Conservation (phyloP, 306 rosid species). For the Echinosophora koreensis region DNA sequence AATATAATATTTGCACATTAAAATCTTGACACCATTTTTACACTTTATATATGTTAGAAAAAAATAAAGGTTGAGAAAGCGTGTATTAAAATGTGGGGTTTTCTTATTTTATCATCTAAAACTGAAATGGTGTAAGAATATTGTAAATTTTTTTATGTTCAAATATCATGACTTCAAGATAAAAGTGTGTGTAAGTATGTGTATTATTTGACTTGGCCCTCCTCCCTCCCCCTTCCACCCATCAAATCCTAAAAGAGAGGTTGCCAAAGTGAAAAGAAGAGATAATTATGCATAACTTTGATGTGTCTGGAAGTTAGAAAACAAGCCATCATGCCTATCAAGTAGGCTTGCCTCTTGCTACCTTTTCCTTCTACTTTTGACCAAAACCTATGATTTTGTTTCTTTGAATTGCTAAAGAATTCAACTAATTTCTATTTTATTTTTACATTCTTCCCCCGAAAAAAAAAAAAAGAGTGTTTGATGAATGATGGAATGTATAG, state of each 20-base stretch:
- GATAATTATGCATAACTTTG: constrained; percentile 45
- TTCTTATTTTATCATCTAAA: too few species aligned
- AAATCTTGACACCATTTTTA: too few species aligned
- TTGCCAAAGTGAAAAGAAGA: constrained; percentile 33
- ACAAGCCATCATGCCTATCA: constrained; percentile 53
- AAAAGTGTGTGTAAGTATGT: too few species aligned
- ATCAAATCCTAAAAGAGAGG: neutral
- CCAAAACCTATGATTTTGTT: constrained; percentile 56
- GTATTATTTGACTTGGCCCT: constrained; percentile 39
- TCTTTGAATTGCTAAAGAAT: constrained; percentile 11
- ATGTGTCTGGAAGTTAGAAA: constrained; percentile 58
- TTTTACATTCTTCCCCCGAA: neutral
- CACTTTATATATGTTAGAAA: too few species aligned
- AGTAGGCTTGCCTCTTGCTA: constrained; percentile 43
- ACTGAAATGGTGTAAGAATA: too few species aligned
- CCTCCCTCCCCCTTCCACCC: neutral
- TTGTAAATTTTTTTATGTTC: too few species aligned
- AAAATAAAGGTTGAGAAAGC: too few species aligned
- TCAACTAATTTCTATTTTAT: constrained; percentile 8
- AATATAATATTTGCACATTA: too few species aligned
- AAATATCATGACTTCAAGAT: too few species aligned
- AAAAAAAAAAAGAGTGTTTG: neutral
- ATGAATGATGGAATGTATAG: neutral
- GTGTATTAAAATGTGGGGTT: too few species aligned
- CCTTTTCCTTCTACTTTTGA: constrained; percentile 57